These are phyloP conservation scores for Cryptomeria japonica DNA, from an alignment of 75 land plant genomes.

Conservation along the genomic window DNA sequence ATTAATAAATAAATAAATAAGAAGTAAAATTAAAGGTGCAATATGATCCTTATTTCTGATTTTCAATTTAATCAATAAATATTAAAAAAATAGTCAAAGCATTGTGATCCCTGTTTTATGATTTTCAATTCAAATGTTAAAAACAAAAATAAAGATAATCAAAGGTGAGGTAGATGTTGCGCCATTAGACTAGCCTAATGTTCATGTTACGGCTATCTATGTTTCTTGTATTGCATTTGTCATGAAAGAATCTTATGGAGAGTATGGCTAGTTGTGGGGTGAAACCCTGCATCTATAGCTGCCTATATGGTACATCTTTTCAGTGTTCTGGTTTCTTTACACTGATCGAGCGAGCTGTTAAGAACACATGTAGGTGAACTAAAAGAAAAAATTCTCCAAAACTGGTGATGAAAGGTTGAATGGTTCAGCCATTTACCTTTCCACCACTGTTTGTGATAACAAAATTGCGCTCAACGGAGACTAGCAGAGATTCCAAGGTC, in stretches of 20 bases:
- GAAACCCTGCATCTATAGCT: background rate
- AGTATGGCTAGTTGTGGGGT: background rate
- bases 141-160: too few relatives aligned
- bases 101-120: too few relatives aligned
- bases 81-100: too few relatives aligned
- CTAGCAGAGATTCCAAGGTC: constrained; percentile 35
- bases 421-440: constrained; percentile 19
- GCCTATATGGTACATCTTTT: background rate
- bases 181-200: background rate
- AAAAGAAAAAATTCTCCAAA: background rate
- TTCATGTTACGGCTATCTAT: background rate
- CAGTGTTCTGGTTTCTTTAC: background rate
- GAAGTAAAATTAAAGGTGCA: too few relatives aligned
- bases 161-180: too few relatives aligned
- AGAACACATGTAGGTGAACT: background rate
- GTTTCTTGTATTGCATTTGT: background rate
- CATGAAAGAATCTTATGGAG: background rate
- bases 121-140: too few relatives aligned
- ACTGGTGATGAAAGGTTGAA: background rate
- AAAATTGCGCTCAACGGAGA: constrained; percentile 19
- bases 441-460: constrained; percentile 26
- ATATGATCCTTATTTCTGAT: too few relatives aligned
- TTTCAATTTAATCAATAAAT: too few relatives aligned
- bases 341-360: background rate
- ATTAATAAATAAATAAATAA: too few relatives aligned